Evolutionary conservation across 139 green algal species (phyloP), one percentile per base, ranked within the genome.

Genomic region (Chlamydomonas schloesseri): DNA sequence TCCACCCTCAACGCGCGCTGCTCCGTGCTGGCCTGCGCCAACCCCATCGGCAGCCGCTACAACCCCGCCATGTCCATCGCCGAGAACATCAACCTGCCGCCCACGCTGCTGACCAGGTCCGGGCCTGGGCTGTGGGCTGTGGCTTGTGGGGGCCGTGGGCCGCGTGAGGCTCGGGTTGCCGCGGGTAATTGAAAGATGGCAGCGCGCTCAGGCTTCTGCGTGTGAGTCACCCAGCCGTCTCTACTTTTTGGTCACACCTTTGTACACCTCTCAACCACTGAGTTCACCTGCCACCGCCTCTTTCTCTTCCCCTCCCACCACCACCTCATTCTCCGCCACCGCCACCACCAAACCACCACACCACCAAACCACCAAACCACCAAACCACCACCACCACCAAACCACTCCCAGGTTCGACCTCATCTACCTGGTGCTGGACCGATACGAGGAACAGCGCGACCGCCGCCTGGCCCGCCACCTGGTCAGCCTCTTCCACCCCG

Each of bases 61-160:
- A 97, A 99, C 93, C 96, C 95, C 13, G 74, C 92, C 62, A 85
- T 98, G 78, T 95, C 89, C 33, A 91, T 99, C 14, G 93, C 98
- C 23, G 98, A 99, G 46, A 99, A 99, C 96, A 98, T 99, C 89
- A 94, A 98, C 82, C 93, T 99, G 81, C 96, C 98, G 36, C 97
- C 98, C 69, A 98, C 95, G 0, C 94, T 99, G 75, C 93, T 99
- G 46, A 98, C 96, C 23, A 90, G 97, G 65, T 97, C 31, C 34
- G 86, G 9, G 53, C 28, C 5, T 24, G 18, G 17, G 34, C 9
- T 21, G 29, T 3, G 60, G 67, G 53, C 8, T n/a, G n/a, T n/a
- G n/a, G n/a, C n/a, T n/a, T n/a, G n/a, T n/a, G n/a, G n/a, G n/a
- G n/a, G n/a, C n/a, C n/a, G n/a, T n/a, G n/a, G n/a, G n/a, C n/a